phyloP scores from a whole-genome alignment of 2,329 filamentous ascomycete genomes.

The Colletotrichum sp. region DNA sequence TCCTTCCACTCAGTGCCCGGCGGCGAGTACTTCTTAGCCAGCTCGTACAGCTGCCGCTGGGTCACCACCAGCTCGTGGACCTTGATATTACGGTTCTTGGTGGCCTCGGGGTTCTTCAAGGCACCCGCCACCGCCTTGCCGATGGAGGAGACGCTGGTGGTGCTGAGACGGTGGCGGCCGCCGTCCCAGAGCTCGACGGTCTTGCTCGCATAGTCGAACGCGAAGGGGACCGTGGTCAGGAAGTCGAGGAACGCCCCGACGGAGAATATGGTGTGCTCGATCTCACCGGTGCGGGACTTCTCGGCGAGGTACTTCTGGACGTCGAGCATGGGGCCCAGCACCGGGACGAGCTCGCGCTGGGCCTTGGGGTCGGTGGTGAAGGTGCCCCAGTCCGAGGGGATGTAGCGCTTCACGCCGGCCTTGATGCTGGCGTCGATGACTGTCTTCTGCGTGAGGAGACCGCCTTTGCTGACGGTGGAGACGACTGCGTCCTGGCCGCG shows the following conservation, averaged over 20 bases:
- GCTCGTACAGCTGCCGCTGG: conserved; percentile 53
- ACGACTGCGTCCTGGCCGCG: conserved; percentile 64
- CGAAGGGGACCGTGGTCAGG: conserved; percentile 37
- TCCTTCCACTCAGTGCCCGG: conserved; percentile 8
- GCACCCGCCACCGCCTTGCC: conserved; percentile 52
- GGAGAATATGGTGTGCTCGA: conserved; percentile 62
- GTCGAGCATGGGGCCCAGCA: conserved; percentile 56
- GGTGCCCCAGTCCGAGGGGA: conserved; percentile 62
- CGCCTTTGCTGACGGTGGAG: conserved; percentile 46
- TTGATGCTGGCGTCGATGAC: conserved; percentile 63
- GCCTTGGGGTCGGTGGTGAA: conserved; percentile 27
- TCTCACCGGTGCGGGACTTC: conserved; percentile 39
- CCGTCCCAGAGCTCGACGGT: conserved; percentile 51
- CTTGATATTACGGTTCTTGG: conserved; percentile 58
- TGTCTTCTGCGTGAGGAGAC: conserved; percentile 44
- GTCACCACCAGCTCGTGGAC: conserved; percentile 54
- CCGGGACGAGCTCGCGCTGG: conserved; percentile 42
- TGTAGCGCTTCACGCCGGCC: conserved; percentile 65
- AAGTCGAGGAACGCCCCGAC: conserved; percentile 66
- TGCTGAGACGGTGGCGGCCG: conserved; percentile 50
- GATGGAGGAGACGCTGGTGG: conserved; percentile 50
- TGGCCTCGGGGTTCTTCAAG: conserved; percentile 49
- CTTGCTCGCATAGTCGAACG: conserved; percentile 4
- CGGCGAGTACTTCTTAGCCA: conserved; percentile 25
- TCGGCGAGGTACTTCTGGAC: conserved; percentile 44